These are phyloP conservation scores for Ulmus americana DNA, from an alignment of 331 rosid genomes.

Conservation along the genomic window DNA sequence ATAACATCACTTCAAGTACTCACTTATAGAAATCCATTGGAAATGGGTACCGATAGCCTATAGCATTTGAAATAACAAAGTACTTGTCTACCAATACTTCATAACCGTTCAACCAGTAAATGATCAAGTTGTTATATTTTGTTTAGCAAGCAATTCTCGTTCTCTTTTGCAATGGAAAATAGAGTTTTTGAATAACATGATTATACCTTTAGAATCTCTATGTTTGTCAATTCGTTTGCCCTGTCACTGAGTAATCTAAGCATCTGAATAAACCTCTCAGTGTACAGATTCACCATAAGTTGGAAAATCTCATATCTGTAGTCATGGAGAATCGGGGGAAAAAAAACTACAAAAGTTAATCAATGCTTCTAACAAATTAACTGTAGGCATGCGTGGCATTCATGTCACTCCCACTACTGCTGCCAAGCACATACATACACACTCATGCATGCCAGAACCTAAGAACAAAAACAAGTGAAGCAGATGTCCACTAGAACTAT, in stretches of 20 bases:
- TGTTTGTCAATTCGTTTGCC: constrained; percentile 75
- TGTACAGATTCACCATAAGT: constrained; percentile 89
- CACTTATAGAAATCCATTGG: no score
- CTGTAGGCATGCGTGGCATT: no score
- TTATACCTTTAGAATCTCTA: constrained; percentile 86
- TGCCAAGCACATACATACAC: neutral
- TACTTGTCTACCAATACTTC: neutral
- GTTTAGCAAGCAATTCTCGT: constrained; percentile 6
- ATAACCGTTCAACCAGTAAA: neutral
- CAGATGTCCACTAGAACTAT: constrained; percentile 4
- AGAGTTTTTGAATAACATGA: constrained; percentile 1
- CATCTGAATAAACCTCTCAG: constrained; percentile 96
- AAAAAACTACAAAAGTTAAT: neutral
- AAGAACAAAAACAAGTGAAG: neutral
- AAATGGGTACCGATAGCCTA: neutral
- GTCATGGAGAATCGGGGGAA: constrained; percentile 22
- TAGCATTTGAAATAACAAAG: neutral
- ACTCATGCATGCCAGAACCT: neutral
- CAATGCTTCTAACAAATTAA: no score
- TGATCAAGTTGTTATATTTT: neutral
- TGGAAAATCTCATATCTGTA: constrained; percentile 96
- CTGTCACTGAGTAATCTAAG: constrained; percentile 92
- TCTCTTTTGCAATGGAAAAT: constrained; percentile 4
- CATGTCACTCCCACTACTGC: no score
- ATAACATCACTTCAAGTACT: neutral